A percentile compares a stretch with the other conserved stretches of the same genome.
phyloP scores from a whole-genome alignment of 179 eudicot genomes.

The Carnegiea gigantea region DNA sequence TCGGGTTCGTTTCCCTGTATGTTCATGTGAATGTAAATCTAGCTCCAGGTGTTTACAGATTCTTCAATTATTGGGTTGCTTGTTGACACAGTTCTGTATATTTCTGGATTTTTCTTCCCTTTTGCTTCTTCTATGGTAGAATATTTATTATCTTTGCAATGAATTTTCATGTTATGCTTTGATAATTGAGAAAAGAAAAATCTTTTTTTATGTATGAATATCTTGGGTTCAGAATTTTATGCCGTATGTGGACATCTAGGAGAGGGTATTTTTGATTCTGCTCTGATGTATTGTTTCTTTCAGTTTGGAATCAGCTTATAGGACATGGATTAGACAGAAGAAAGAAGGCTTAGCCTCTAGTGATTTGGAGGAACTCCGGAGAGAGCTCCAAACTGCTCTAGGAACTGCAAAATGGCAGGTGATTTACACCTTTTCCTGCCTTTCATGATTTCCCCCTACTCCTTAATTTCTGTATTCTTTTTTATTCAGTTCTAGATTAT shows the following conservation, averaged over 20 bases:
- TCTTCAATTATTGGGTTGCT: not conserved
- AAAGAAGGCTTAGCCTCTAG: constrained; percentile 41
- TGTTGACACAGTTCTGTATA: not conserved
- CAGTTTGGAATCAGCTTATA: constrained; percentile 71
- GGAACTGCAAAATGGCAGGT: constrained; percentile 99
- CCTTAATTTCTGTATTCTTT: not conserved
- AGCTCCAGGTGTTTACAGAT: not conserved
- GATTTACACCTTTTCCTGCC: constrained; percentile 20
- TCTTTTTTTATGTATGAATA: not conserved
- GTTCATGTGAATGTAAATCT: not conserved
- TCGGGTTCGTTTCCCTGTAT: not conserved
- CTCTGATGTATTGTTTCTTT: not conserved
- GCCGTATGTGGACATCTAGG: not conserved
- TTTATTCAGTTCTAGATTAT: not conserved
- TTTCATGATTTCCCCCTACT: not conserved
- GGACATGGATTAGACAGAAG: constrained; percentile 66
- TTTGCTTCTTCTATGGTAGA: not conserved
- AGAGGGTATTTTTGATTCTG: not conserved
- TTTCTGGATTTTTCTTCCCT: not conserved
- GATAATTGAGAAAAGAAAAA: not conserved
- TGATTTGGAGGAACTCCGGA: constrained; percentile 53
- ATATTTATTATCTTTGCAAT: not conserved
- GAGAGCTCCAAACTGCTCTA: constrained; percentile 82
- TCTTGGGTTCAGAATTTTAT: not conserved
- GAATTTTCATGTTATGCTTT: not conserved